These are phyloP conservation scores for Boletus vinaceobasis DNA, from an alignment of 768 basidiomycete species.

Conservation along the genomic window DNA sequence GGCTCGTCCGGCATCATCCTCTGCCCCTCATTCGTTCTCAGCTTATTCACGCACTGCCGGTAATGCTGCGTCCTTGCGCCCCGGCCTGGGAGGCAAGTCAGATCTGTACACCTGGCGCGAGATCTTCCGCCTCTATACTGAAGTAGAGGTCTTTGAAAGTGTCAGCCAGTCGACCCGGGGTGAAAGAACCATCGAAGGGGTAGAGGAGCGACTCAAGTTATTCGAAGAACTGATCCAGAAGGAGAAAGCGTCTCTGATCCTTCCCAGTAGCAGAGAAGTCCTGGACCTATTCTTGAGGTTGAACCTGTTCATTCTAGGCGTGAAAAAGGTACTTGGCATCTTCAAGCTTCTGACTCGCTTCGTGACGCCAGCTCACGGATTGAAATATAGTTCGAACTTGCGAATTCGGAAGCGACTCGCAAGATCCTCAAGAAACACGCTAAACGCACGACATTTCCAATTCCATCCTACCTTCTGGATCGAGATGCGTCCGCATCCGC, in stretches of 20 bases:
- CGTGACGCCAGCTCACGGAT: not conserved
- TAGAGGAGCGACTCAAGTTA: conserved; percentile 58
- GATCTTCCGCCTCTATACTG: conserved; percentile 84
- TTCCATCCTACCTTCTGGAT: conserved; percentile 37
- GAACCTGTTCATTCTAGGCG: conserved; percentile 73
- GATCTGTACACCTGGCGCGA: conserved; percentile 89
- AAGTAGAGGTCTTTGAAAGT: conserved; percentile 82
- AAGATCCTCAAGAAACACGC: conserved; percentile 95
- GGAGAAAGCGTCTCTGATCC: conserved; percentile 49
- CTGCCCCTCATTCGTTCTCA: conserved; percentile 30
- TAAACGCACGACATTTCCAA: conserved; percentile 80
- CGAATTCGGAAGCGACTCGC: conserved; percentile 84
- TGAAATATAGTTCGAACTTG: conserved; percentile 61
- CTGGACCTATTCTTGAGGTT: conserved; percentile 71
- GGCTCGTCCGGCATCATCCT: conserved; percentile 32
- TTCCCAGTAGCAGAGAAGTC: conserved; percentile 53
- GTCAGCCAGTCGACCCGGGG: conserved; percentile 61
- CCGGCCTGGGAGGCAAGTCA: conserved; percentile 32
- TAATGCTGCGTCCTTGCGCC: conserved; percentile 36
- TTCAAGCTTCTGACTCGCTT: not conserved
- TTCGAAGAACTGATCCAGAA: conserved; percentile 60
- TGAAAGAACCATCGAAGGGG: conserved; percentile 65
- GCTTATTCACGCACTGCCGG: conserved; percentile 27
- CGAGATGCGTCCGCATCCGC: conserved; percentile 12
- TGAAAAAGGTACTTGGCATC: conserved; percentile 61